Conservation (phyloP, 1,139 yeast species). For the Wickerhamomyces sp. region DNA sequence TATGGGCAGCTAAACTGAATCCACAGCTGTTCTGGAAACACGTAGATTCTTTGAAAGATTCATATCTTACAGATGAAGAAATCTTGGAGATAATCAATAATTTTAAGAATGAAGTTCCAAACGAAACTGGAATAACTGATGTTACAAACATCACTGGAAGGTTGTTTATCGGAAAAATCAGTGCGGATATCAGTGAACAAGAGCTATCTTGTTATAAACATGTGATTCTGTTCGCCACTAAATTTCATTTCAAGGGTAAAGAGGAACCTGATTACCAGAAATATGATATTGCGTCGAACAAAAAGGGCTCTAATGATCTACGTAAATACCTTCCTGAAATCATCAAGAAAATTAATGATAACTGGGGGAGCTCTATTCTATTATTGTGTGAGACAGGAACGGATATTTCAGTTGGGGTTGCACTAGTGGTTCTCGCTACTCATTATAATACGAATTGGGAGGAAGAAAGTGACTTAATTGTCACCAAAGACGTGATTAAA, state of each 20-base stretch:
- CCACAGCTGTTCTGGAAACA: slow-evolving; percentile 58
- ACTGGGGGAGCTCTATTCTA: slow-evolving; percentile 25
- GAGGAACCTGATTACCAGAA: slow-evolving; percentile 7
- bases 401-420: slow-evolving; percentile 62
- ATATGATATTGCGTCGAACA: slow-evolving; percentile 39
- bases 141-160: slow-evolving; percentile 9
- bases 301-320: slow-evolving; percentile 59
- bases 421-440: slow-evolving; percentile 46
- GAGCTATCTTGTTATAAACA: slow-evolving; percentile 5
- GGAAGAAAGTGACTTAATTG: slow-evolving; percentile 17
- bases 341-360: slow-evolving; percentile 7
- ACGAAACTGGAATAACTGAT: slow-evolving; percentile 2
- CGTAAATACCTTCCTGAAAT: slow-evolving; percentile 40
- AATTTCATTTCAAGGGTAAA: not conserved
- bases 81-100: slow-evolving; percentile 14
- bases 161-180: slow-evolving; percentile 15
- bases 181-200: not conserved
- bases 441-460: slow-evolving; percentile 43
- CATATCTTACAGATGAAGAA: slow-evolving; percentile 33
- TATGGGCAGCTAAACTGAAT: slow-evolving; percentile 63
- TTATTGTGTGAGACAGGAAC: slow-evolving; percentile 61
- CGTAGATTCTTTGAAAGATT: slow-evolving; percentile 30
- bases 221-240: slow-evolving; percentile 13
- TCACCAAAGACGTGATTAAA: slow-evolving; percentile 51
- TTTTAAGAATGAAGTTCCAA: slow-evolving; percentile 5